These are phyloP conservation scores for Porphyrellus cyaneotinctus DNA, from an alignment of 768 basidiomycete species.

Conservation along the genomic window DNA sequence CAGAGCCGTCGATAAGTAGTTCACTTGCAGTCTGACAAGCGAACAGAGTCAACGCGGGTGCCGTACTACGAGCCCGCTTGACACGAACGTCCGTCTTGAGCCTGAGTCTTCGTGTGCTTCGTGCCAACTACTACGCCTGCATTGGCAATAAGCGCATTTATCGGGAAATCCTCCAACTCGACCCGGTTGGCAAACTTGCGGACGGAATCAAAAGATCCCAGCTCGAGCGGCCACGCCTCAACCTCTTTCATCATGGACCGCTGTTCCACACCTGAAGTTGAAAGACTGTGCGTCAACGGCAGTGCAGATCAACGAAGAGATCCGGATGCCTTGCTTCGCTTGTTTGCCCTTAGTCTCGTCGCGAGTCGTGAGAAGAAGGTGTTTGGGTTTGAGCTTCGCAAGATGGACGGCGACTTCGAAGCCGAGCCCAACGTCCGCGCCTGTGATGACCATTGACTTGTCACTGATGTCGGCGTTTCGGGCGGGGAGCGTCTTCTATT, in stretches of 20 bases:
- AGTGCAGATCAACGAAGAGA: neutral
- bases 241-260: conserved; percentile 5
- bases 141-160: conserved; percentile 32
- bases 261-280: conserved; percentile 19
- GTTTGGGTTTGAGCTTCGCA: conserved; percentile 23
- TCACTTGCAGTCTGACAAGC: conserved; percentile 31
- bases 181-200: conserved; percentile 28
- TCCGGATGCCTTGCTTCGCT: conserved; percentile 16
- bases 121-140: conserved; percentile 19
- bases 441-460: conserved; percentile 24
- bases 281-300: neutral
- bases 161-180: conserved; percentile 23
- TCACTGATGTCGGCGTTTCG: conserved; percentile 17
- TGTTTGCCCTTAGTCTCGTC: conserved; percentile 20
- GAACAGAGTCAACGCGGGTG: neutral
- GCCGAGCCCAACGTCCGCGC: conserved; percentile 30
- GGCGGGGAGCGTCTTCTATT: conserved; percentile 27
- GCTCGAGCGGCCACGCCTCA: conserved; percentile 34
- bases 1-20: conserved; percentile 34
- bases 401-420: conserved; percentile 27
- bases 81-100: conserved; percentile 36
- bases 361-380: conserved; percentile 25
- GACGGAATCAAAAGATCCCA: conserved; percentile 33
- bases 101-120: conserved; percentile 24
- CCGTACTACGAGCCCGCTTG: neutral